These are phyloP conservation scores for Annulohypoxylon stygium DNA, from an alignment of 495 filamentous ascomycete genomes.

Conservation along the genomic window DNA sequence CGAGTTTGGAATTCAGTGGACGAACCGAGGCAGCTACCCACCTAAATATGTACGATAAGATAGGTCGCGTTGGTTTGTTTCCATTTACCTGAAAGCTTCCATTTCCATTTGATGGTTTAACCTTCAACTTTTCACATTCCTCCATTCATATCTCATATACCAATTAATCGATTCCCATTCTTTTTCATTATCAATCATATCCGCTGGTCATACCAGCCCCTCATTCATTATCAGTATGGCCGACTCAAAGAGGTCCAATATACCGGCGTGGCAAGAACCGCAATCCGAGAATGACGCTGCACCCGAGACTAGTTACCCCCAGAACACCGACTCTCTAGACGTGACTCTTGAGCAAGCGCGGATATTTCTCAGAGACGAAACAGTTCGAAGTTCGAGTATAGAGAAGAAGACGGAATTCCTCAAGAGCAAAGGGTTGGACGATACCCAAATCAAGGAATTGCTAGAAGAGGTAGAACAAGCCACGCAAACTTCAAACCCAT, in stretches of 20 bases:
- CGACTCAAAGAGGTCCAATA: conserved; percentile 35
- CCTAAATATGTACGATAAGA: conserved; percentile 26
- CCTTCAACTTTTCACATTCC: conserved; percentile 13
- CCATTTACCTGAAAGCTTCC: conserved; percentile 6
- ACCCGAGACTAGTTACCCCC: conserved; percentile 16
- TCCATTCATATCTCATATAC: conserved; percentile 1
- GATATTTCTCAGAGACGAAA: conserved; percentile 83
- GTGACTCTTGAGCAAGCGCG: conserved; percentile 75
- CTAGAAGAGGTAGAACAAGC: conserved; percentile 61
- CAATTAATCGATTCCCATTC: not conserved
- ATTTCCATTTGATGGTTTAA: conserved; percentile 5
- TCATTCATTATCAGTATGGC: conserved; percentile 29
- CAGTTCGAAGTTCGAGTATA: conserved; percentile 75
- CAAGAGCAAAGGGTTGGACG: conserved; percentile 79
- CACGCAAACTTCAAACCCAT: conserved; percentile 45
- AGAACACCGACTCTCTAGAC: conserved; percentile 44
- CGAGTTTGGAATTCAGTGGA: conserved; percentile 10
- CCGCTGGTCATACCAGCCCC: not conserved
- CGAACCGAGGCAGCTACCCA: conserved; percentile 33
- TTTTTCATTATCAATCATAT: not conserved
- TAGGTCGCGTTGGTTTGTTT: conserved; percentile 19
- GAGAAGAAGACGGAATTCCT: conserved; percentile 85
- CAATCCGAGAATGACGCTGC: conserved; percentile 29
- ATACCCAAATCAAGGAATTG: conserved; percentile 75
- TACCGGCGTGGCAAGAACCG: conserved; percentile 45